phyloP scores from a whole-genome alignment of 768 basidiomycete species.

The Exidia glandulosa region DNA sequence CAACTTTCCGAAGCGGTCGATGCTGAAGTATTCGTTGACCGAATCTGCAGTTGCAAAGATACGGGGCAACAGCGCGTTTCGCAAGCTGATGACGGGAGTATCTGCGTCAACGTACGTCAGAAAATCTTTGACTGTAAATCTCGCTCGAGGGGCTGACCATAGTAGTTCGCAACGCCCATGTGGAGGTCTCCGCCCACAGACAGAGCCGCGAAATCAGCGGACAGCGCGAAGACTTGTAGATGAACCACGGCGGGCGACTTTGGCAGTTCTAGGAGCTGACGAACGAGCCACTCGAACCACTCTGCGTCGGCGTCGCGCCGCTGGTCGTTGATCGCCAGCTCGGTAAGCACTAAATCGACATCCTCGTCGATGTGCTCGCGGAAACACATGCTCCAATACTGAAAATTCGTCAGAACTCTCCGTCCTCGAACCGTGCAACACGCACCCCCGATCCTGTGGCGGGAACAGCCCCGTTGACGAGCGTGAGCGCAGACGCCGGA shows the following conservation, averaged over 20 bases:
- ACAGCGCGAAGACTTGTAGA: slow-evolving; percentile 5
- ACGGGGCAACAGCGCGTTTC: too few species aligned
- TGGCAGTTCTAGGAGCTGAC: slow-evolving; percentile 18
- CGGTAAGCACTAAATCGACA: slow-evolving; percentile 20
- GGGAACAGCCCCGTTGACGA: slow-evolving; percentile 7
- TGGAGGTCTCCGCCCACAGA: not conserved
- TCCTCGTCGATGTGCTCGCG: slow-evolving; percentile 18
- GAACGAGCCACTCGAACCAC: slow-evolving; percentile 23
- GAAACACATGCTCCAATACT: slow-evolving; percentile 23
- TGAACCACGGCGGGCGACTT: slow-evolving; percentile 20
- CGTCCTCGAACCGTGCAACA: too few species aligned
- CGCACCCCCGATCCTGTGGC: slow-evolving; percentile 4
- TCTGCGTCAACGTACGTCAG: not conserved
- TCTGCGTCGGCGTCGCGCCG: slow-evolving; percentile 12
- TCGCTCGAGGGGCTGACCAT: not conserved
- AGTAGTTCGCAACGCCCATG: not conserved
- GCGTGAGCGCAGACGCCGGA: slow-evolving; percentile 1
- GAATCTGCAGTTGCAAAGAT: too few species aligned
- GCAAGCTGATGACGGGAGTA: slow-evolving; percentile 10
- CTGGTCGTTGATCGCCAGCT: slow-evolving; percentile 21
- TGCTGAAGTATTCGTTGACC: too few species aligned
- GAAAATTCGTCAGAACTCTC: too few species aligned
- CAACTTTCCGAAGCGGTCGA: too few species aligned
- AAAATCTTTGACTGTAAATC: slow-evolving; percentile 5
- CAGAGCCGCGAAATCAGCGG: not conserved